Percentiles rank a stretch among this genome's conserved stretches.
phyloP scores from a whole-genome alignment of 768 basidiomycete genomes.

The Psilocybe subaeruginosa region DNA sequence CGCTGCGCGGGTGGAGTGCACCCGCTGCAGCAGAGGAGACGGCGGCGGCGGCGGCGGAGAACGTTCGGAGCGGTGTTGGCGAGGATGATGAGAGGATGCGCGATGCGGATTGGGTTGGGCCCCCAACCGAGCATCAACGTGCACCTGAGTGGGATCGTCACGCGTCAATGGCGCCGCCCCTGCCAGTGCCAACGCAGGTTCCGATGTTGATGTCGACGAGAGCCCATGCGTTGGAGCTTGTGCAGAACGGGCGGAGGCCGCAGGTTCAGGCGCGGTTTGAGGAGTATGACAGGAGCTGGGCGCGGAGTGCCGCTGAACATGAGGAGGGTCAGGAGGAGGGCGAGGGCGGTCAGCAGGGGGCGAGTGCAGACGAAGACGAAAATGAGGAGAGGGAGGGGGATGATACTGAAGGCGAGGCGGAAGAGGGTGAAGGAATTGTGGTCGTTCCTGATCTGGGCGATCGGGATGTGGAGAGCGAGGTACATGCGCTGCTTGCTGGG shows the following conservation, averaged over 20 bases:
- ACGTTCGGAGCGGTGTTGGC: not conserved
- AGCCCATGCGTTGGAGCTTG: no score
- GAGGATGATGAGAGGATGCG: not conserved
- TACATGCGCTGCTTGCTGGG: conserved; percentile 54
- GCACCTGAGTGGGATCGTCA: no score
- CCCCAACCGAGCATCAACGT: no score
- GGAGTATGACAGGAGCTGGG: no score
- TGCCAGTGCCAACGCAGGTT: not conserved
- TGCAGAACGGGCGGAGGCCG: no score
- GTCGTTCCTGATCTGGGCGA: conserved; percentile 61
- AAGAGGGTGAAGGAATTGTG: conserved; percentile 49
- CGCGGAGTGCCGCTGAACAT: no score
- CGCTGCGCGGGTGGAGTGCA: no score
- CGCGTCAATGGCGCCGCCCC: no score
- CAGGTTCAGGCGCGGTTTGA: no score
- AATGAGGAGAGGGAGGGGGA: not conserved
- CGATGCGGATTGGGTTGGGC: no score
- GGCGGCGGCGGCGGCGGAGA: not conserved
- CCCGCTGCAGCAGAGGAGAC: not conserved
- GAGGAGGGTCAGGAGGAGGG: conserved; percentile 2
- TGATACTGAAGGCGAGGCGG: conserved; percentile 6
- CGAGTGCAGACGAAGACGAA: not conserved
- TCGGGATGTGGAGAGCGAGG: conserved; percentile 55
- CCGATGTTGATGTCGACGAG: not conserved
- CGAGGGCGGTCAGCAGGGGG: not conserved